Percentiles rank a stretch among this genome's conserved stretches.
phyloP scores from a whole-genome alignment of 148 eudicot genomes.

The Camellia granthamiana region DNA sequence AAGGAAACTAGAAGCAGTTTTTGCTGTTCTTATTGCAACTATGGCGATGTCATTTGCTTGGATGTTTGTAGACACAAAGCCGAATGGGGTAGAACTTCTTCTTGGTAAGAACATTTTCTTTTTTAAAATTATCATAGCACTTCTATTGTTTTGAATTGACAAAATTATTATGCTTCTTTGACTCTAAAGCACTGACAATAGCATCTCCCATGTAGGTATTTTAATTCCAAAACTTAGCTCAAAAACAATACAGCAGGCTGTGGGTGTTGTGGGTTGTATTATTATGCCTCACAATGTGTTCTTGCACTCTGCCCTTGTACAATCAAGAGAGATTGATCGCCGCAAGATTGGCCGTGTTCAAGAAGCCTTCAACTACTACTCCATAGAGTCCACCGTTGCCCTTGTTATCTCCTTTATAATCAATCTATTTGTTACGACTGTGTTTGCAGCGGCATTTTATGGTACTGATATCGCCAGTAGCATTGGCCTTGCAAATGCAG shows the following conservation, averaged over 20 bases:
- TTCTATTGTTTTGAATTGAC: not conserved
- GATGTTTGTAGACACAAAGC: constrained; percentile 98
- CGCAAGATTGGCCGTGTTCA: constrained; percentile 63
- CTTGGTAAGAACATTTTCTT: constrained; percentile 43
- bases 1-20: constrained; percentile 93
- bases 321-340: constrained; percentile 80
- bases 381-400: constrained; percentile 82
- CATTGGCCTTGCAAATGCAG: constrained; percentile 91
- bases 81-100: constrained; percentile 73
- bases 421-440: constrained; percentile 84
- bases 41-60: constrained; percentile 94
- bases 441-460: constrained; percentile 90
- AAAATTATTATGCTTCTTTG: not conserved
- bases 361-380: constrained; percentile 85
- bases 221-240: constrained; percentile 87
- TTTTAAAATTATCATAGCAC: not conserved
- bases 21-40: constrained; percentile 85
- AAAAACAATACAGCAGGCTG: constrained; percentile 88
- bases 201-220: constrained; percentile 47
- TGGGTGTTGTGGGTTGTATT: constrained; percentile 95
- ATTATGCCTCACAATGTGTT: constrained; percentile 99
- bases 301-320: constrained; percentile 95
- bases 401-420: constrained; percentile 76
- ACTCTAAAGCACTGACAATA: constrained; percentile 1
- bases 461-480: constrained; percentile 70